phyloP scores from a whole-genome alignment of 106 monocot species.

The Dendrobium nobile region DNA sequence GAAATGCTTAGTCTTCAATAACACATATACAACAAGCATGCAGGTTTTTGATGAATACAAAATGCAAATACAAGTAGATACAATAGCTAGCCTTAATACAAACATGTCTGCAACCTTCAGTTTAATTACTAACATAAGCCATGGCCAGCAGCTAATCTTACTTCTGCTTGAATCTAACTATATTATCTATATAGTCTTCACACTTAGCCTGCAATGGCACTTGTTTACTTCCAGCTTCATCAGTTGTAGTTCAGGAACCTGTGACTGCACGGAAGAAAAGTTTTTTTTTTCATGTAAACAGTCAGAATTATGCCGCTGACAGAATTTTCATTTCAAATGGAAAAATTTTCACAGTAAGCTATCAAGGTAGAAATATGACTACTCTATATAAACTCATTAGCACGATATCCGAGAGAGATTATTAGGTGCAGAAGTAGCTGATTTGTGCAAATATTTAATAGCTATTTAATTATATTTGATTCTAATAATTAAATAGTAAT shows the following conservation, averaged over 20 bases:
- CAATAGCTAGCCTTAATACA: neutral
- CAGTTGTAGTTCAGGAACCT: constrained; percentile 6
- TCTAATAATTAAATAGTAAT: no score
- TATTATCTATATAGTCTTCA: neutral
- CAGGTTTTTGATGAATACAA: neutral
- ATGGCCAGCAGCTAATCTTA: no score
- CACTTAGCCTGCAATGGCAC: neutral
- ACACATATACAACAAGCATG: neutral
- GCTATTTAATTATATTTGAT: no score
- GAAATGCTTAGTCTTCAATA: neutral
- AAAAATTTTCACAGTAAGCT: no score
- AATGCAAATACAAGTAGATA: neutral
- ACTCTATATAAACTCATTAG: no score
- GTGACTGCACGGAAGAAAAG: neutral
- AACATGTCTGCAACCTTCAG: neutral
- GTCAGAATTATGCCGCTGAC: neutral
- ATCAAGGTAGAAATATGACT: no score
- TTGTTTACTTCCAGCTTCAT: neutral
- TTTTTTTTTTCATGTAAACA: neutral
- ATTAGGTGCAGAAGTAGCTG: no score
- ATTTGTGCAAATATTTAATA: no score
- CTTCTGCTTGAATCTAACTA: neutral
- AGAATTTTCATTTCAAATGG: no score
- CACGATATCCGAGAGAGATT: no score
- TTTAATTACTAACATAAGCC: neutral